phyloP scores from a whole-genome alignment of 306 rosid genomes.

The Corylus avellana region DNA sequence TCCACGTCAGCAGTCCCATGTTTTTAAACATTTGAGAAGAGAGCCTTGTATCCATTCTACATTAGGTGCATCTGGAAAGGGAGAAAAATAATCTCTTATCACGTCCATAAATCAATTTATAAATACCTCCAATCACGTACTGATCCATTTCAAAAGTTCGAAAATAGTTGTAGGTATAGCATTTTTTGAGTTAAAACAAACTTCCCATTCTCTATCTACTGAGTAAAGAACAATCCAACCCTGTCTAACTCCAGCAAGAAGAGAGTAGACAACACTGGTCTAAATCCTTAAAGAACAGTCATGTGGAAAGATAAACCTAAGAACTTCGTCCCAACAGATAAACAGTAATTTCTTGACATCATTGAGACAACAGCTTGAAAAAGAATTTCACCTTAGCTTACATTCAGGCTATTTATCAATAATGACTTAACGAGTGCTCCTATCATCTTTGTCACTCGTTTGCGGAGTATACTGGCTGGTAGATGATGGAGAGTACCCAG shows the following conservation, averaged over 20 bases:
- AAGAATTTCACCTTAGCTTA: constrained; percentile 19
- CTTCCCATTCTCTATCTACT: too few species aligned
- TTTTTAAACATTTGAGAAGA: not conserved
- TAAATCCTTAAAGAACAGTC: not conserved
- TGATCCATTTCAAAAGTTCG: too few species aligned
- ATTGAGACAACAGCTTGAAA: constrained; percentile 8
- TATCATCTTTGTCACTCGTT: constrained; percentile 70
- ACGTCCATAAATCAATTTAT: too few species aligned
- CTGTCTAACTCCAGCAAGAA: not conserved
- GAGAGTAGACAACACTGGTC: not conserved
- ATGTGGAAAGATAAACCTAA: not conserved
- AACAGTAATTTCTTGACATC: not conserved
- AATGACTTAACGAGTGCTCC: constrained; percentile 49
- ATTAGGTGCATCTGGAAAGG: not conserved
- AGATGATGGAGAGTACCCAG: constrained; percentile 96
- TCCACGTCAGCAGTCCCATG: not conserved
- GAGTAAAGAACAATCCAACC: not conserved
- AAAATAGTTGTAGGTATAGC: too few species aligned
- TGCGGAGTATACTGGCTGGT: constrained; percentile 95
- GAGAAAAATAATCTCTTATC: not conserved
- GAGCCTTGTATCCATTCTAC: not conserved
- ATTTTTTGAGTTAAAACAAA: too few species aligned
- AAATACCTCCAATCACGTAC: too few species aligned
- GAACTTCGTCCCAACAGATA: not conserved
- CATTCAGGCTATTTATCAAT: constrained; percentile 1